phyloP scores from a whole-genome alignment of 2,329 filamentous ascomycete genomes.

The Penicillium sp. region DNA sequence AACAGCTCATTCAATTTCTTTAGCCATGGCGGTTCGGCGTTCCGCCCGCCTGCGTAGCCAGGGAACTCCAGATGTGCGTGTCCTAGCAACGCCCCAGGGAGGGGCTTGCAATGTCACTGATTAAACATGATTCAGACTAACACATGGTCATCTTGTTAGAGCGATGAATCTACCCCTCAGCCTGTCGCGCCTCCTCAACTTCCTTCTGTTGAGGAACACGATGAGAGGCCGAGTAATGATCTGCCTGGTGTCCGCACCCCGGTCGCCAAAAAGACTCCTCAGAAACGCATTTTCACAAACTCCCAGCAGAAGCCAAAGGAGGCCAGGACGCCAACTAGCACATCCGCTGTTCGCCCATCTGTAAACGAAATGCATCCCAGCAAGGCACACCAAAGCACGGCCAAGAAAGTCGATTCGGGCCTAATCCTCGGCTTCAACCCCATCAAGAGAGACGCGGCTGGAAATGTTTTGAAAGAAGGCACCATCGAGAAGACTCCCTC shows the following conservation, averaged over 20 bases:
- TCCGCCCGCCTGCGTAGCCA: conserved; percentile 41
- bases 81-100: conserved; percentile 15
- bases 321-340: conserved; percentile 47
- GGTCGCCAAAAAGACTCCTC: background rate
- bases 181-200: conserved; percentile 35
- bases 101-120: conserved; percentile 8
- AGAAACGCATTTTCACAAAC: conserved; percentile 17
- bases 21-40: conserved; percentile 40
- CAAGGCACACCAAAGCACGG: conserved; percentile 72
- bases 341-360: conserved; percentile 67
- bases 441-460: conserved; percentile 54
- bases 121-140: conserved; percentile 6
- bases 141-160: conserved; percentile 6
- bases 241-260: conserved; percentile 26
- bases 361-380: conserved; percentile 89
- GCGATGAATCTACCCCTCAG: conserved; percentile 24
- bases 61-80: conserved; percentile 34
- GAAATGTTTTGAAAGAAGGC: conserved; percentile 34
- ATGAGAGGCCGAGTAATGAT: conserved; percentile 42
- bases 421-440: conserved; percentile 80
- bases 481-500: conserved; percentile 42
- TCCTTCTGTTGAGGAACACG: conserved; percentile 48
- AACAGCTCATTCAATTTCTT: background rate
- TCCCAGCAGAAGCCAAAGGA: conserved; percentile 24
- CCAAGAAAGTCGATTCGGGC: conserved; percentile 74